Evolutionary conservation across 2,329 filamentous ascomycete genomes (phyloP), one percentile per base, ranked within the genome.

Genomic region (Thermoascus crustaceus): DNA sequence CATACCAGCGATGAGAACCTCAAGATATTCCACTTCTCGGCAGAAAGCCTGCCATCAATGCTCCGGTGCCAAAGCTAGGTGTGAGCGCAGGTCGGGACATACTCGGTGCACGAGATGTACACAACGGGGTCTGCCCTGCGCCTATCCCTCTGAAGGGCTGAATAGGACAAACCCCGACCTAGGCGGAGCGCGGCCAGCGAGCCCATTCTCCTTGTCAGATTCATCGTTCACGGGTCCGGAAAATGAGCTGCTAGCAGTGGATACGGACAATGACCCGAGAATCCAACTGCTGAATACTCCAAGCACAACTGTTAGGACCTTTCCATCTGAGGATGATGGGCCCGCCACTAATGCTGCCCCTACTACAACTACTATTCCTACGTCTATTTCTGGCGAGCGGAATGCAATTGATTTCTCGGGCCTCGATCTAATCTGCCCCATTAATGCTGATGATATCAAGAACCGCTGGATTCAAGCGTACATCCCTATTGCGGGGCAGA

Each of bases 401-500:
- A 24, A 6, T 42, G 42, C 7, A 38, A 46, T 60, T 16, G 47
- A 63, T 30, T 68, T 68, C 8, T 36, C 37, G 14, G 22, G 18
- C 4, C 39, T 52, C 5, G 54, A 63, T 8, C 55, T 73, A 5
- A 38, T 61, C 1, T 70, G 67, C 37, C 63, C 66, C 2, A 69
- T 72, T 41, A 60, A 70, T 30, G 61, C 59, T 0, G 62, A 69
- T 16, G 61, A 62, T 10, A 70, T 72, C 32, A 60, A 56, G 8
- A 69, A 67, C 25, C 67, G 69, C 7, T 73, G 69, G 69, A 48
- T 73, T 17, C 62, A 69, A 20, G 49, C 61, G 2, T 71, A 64
- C 22, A 61, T 72, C 4, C 68, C 69, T 0, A 38, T 64, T 0
- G 60, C 66, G 0, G 64, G 60, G 2, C 67, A 72, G 32, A 54